phyloP scores from a whole-genome alignment of 2,329 filamentous ascomycete species.

The Ceratocystis colombiana region DNA sequence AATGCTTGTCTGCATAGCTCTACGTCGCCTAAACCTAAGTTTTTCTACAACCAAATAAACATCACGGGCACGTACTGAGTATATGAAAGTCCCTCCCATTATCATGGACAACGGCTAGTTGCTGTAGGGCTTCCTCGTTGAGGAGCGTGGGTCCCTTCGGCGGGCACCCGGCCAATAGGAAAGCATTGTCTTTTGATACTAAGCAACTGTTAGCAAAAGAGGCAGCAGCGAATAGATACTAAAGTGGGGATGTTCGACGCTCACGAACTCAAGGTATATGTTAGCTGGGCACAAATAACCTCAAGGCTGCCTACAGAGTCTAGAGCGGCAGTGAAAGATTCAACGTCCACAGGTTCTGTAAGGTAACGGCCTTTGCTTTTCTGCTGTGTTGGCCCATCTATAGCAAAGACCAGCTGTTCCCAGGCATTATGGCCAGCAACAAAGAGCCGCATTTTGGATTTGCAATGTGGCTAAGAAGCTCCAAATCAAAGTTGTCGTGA shows the following conservation, averaged over 20 bases:
- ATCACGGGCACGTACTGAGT: background rate
- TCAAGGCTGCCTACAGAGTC: constrained; percentile 32
- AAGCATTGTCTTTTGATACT: constrained; percentile 12
- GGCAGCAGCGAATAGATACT: background rate
- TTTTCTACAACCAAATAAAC: background rate
- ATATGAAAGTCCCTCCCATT: background rate
- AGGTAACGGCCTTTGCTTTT: background rate
- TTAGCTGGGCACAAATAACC: constrained; percentile 33
- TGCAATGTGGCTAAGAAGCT: background rate
- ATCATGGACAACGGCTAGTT: constrained; percentile 13
- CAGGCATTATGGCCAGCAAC: constrained; percentile 51
- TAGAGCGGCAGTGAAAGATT: constrained; percentile 38
- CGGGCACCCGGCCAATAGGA: constrained; percentile 18
- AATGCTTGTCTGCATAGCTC: background rate
- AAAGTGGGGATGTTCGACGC: background rate
- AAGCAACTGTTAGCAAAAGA: background rate
- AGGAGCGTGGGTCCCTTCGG: background rate
- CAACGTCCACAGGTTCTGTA: constrained; percentile 39
- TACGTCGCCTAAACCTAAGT: background rate
- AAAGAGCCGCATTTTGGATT: constrained; percentile 34
- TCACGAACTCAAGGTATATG: constrained; percentile 41
- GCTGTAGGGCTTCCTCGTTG: background rate
- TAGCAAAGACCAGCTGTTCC: constrained; percentile 41
- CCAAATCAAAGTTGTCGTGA: background rate
- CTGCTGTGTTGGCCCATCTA: background rate